Evolutionary conservation across 2,329 filamentous ascomycete species (phyloP), one percentile per base, ranked within the genome.

Genomic region (Colletotrichum phormii): DNA sequence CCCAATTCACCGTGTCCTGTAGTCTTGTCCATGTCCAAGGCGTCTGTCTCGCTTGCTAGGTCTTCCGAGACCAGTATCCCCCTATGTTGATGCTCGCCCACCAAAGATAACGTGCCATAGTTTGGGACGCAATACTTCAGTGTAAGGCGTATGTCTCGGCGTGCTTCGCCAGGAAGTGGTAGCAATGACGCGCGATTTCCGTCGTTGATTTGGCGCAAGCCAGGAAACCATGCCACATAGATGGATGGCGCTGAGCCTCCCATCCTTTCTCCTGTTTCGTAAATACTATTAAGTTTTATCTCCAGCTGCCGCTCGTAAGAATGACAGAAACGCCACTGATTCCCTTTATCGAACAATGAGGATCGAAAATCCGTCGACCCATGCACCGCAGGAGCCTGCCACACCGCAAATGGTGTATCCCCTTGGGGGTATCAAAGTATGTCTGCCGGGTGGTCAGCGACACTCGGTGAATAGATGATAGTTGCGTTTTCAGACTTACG

Each of bases 371-470:
- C 94, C 93, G 80, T 98, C 95, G 26, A 98, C 85, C 94, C 94
- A 97, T 61, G 89, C 81, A 49, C 88, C 95, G 78, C 91, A 94
- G 64, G 93, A 94, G 69, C 97, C 97, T 12, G 94, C 93, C 75
- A 98, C 88, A 72, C 97, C 97, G 74, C 94, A 95, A 79, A 98
- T 92, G 76, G 88, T 94, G 84, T 97, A 98, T 61, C 96, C 96
- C 76, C 93, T 89, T 12, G 97, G 97, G 64, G 96, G 95, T 77
- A 98, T 94, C 73, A 99, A 87, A 42, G 92, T 97, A 81, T 95
- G 93, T 75, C 96, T 98, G 77, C 1, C 29, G 8, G 18, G 8
- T 58, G 24, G 22, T 67, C 22, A 29, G 74, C 82, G 72, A 82
- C 9, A 18, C 61, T 72, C 37, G 71, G 59, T 49, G 35, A 49